Evolutionary conservation across 192 early-diverging fungal species (phyloP).

Genomic region (Backusella tarrabulga): DNA sequence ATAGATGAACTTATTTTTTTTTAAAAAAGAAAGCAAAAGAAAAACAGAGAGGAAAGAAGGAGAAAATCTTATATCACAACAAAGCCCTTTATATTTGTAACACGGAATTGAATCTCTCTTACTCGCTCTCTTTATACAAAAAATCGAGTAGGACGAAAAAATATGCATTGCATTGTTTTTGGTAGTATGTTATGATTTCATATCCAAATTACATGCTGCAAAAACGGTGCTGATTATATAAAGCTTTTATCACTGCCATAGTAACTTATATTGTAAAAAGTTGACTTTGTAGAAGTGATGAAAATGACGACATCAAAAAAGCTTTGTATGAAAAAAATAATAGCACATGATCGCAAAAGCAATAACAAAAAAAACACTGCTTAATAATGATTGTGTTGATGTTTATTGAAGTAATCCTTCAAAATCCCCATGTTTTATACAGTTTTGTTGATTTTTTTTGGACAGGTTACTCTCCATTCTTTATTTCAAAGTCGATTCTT

Average conservation of each 20-base stretch:
- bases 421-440: neutral
- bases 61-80: neutral
- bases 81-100: neutral
- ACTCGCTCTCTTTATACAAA: neutral
- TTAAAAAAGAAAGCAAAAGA: too few relatives aligned
- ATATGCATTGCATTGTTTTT: neutral
- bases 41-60: too few relatives aligned
- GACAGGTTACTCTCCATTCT: neutral
- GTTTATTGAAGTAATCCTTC: neutral
- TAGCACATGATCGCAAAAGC: neutral
- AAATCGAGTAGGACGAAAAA: neutral
- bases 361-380: neutral
- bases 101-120: neutral
- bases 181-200: neutral
- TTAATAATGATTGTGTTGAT: neutral
- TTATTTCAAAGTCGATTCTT: too few relatives aligned
- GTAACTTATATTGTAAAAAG: neutral
- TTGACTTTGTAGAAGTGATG: neutral
- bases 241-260: neutral
- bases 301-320: neutral
- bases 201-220: neutral
- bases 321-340: neutral
- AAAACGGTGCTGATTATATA: neutral
- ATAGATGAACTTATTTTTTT: neutral
- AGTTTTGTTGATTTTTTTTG: neutral